These are phyloP conservation scores for Soucietia sequanensis DNA, from an alignment of 805 yeast species.

Conservation along the genomic window DNA sequence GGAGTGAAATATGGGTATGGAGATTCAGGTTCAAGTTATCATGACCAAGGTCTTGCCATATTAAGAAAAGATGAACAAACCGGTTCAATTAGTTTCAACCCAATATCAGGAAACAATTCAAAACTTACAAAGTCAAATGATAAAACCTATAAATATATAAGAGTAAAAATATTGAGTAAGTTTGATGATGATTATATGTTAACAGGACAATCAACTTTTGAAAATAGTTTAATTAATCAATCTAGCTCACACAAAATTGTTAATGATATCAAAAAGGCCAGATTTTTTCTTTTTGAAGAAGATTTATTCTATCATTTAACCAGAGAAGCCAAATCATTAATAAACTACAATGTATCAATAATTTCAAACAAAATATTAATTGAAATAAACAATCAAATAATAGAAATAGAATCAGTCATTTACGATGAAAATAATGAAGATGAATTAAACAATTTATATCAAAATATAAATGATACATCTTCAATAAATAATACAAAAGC, in stretches of 20 bases:
- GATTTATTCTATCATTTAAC: constrained; percentile 78
- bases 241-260: constrained; percentile 29
- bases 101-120: constrained; percentile 26
- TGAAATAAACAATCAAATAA: constrained; percentile 60
- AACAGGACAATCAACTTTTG: constrained; percentile 54
- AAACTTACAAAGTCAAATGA: constrained; percentile 35
- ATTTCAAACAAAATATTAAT: constrained; percentile 64
- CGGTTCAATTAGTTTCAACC: constrained; percentile 34
- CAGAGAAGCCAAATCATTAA: constrained; percentile 69
- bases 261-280: constrained; percentile 60
- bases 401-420: constrained; percentile 69
- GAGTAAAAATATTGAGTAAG: constrained; percentile 58
- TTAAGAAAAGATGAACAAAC: constrained; percentile 47
- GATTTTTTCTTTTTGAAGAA: constrained; percentile 81
- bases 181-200: constrained; percentile 53
- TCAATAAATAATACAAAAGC: constrained; percentile 44
- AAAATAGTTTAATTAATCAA: constrained; percentile 13
- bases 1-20: constrained; percentile 90
- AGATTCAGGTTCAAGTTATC: constrained; percentile 81
- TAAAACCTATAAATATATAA: constrained; percentile 46
- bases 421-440: constrained; percentile 43
- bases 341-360: constrained; percentile 66
- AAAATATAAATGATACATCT: constrained; percentile 28
- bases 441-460: constrained; percentile 27
- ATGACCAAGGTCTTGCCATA: constrained; percentile 74